phyloP scores from a whole-genome alignment of 129 eudicot species.

The Sambucus nigra region DNA sequence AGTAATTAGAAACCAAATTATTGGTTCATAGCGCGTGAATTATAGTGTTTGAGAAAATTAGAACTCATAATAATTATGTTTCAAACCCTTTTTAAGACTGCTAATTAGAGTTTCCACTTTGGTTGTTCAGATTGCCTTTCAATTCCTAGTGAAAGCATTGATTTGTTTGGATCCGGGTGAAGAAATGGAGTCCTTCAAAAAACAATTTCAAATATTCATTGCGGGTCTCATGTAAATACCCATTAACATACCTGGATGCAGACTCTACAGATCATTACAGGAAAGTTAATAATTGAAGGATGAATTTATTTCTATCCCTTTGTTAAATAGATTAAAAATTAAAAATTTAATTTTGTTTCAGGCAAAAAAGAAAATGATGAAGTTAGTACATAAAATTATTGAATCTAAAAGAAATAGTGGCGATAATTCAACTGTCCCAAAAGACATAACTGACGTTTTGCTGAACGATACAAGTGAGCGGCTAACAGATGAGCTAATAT shows the following conservation, averaged over 20 bases:
- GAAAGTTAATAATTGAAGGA: too few relatives aligned
- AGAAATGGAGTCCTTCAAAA: slow-evolving; percentile 67
- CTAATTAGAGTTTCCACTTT: too few relatives aligned
- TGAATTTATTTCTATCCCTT: too few relatives aligned
- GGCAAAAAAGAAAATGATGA: slow-evolving; percentile 79
- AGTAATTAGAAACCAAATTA: slow-evolving; percentile 22
- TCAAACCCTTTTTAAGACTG: neutral
- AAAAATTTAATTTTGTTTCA: slow-evolving; percentile 5
- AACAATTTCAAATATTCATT: slow-evolving; percentile 70
- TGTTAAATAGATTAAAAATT: too few relatives aligned
- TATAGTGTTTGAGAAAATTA: slow-evolving; percentile 32
- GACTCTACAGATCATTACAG: slow-evolving; percentile 72
- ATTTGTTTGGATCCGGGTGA: slow-evolving; percentile 72
- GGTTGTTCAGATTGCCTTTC: slow-evolving; percentile 94
- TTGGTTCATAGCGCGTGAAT: slow-evolving; percentile 28
- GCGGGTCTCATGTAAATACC: slow-evolving; percentile 92
- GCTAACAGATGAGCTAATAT: slow-evolving; percentile 57
- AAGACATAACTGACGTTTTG: slow-evolving; percentile 66
- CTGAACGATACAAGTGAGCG: slow-evolving; percentile 46
- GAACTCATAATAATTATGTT: too few relatives aligned
- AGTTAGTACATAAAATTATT: slow-evolving; percentile 44
- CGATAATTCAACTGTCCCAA: slow-evolving; percentile 14
- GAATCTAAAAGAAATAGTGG: slow-evolving; percentile 28
- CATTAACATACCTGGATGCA: slow-evolving; percentile 69
- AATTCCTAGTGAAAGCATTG: slow-evolving; percentile 72